These are phyloP conservation scores for Basipetospora chlamydospora DNA, from an alignment of 2,329 filamentous ascomycete species.

Conservation along the genomic window DNA sequence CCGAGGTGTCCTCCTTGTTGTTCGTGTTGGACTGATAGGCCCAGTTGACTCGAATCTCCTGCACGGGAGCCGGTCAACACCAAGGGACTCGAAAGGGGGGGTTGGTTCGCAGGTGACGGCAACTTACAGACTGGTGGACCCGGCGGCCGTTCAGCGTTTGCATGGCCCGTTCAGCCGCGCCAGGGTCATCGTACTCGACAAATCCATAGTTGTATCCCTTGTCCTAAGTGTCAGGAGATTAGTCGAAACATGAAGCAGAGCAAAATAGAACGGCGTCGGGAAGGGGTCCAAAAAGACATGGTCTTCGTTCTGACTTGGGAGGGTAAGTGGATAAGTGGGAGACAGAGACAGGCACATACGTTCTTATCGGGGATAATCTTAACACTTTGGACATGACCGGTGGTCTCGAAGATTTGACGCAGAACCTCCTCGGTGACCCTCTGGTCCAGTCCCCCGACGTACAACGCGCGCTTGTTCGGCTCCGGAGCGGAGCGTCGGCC, in stretches of 20 bases:
- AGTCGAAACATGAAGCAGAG: constrained; percentile 11
- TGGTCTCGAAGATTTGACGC: constrained; percentile 97
- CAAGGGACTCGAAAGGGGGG: not conserved
- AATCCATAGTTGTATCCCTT: constrained; percentile 99
- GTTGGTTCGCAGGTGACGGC: not conserved
- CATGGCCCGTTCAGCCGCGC: constrained; percentile 93
- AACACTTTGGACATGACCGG: constrained; percentile 93
- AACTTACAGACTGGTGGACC: constrained; percentile 81
- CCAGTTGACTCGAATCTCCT: constrained; percentile 99
- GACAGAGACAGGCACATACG: constrained; percentile 42
- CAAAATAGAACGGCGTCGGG: not conserved
- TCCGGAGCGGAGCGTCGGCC: constrained; percentile 85
- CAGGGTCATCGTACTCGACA: constrained; percentile 95
- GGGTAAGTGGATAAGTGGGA: too few relatives aligned
- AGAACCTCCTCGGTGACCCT: constrained; percentile 92
- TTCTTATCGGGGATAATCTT: constrained; percentile 99
- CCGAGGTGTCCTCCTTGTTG: constrained; percentile 93
- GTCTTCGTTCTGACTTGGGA: too few relatives aligned
- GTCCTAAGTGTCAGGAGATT: too few relatives aligned
- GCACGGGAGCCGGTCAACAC: not conserved
- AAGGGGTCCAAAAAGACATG: too few relatives aligned
- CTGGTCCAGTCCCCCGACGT: constrained; percentile 88
- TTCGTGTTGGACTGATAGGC: constrained; percentile 92
- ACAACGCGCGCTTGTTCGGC: constrained; percentile 95
- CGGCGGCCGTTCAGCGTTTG: constrained; percentile 87